Evolutionary conservation across 805 yeast species (phyloP).

Genomic region (Spathaspora passalidarum): DNA sequence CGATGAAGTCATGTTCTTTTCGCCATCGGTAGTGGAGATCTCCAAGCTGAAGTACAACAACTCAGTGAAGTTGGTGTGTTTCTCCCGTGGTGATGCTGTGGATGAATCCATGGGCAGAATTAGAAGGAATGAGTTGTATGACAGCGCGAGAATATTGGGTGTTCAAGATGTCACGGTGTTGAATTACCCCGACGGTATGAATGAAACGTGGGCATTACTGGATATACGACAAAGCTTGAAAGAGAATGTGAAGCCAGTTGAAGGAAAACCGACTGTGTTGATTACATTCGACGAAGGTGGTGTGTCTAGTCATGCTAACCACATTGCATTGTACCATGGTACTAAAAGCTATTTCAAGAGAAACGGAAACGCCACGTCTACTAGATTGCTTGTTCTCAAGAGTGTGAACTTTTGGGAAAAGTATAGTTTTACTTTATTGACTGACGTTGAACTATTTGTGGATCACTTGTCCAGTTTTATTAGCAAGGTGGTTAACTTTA

Average conservation of each 20-base stretch:
- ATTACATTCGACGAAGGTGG: constrained; percentile 83
- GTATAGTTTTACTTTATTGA: constrained; percentile 46
- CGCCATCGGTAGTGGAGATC: constrained; percentile 66
- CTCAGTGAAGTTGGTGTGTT: constrained; percentile 57
- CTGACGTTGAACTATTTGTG: constrained; percentile 39
- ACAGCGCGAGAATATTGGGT: constrained; percentile 56
- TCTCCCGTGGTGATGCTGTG: constrained; percentile 66
- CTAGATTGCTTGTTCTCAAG: constrained; percentile 29
- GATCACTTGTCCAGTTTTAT: constrained; percentile 32
- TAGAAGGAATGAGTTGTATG: constrained; percentile 57
- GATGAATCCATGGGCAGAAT: constrained; percentile 68
- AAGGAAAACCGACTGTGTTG: constrained; percentile 31
- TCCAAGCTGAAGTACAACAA: constrained; percentile 48
- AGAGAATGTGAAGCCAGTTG: constrained; percentile 16
- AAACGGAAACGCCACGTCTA: constrained; percentile 5
- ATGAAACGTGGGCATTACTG: constrained; percentile 55
- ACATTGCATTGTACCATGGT: constrained; percentile 59
- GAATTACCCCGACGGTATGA: constrained; percentile 61
- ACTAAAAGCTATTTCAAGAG: constrained; percentile 31
- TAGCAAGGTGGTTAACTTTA: constrained; percentile 27
- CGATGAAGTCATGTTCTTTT: constrained; percentile 96
- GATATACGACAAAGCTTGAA: constrained; percentile 40
- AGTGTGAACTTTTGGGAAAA: constrained; percentile 42
- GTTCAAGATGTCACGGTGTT: constrained; percentile 46
- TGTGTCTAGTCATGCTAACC: constrained; percentile 87